Conservation (phyloP, 495 filamentous ascomycete species). For the Daldinia vernicosa region DNA sequence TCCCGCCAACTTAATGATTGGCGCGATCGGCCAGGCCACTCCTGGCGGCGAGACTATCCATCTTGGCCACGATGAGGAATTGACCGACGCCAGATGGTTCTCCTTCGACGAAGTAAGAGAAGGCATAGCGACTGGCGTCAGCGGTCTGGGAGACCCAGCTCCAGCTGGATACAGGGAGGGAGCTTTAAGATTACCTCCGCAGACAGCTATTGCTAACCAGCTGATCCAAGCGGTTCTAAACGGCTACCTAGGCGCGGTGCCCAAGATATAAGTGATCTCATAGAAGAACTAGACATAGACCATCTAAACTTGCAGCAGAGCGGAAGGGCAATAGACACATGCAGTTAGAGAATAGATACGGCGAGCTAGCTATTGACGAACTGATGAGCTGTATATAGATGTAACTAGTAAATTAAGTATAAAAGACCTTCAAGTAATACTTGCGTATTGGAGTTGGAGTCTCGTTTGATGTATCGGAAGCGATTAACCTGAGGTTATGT, state of each 20-base stretch:
- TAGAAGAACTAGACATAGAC: neutral
- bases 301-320: neutral
- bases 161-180: constrained; percentile 77
- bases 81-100: constrained; percentile 91
- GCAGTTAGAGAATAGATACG: neutral
- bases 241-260: constrained; percentile 47
- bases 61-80: constrained; percentile 87
- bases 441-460: neutral
- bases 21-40: constrained; percentile 85
- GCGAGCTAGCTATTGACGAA: neutral
- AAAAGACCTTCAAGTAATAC: neutral
- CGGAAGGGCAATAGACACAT: neutral
- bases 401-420: neutral
- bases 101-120: constrained; percentile 72
- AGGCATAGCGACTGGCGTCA: constrained; percentile 67
- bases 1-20: constrained; percentile 90
- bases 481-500: too few species aligned
- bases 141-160: constrained; percentile 69
- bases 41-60: constrained; percentile 81
- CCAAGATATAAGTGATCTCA: constrained; percentile 50
- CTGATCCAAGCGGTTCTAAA: constrained; percentile 62
- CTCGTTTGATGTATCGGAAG: too few species aligned
- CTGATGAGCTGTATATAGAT: neutral
- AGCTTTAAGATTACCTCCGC: constrained; percentile 73
- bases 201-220: constrained; percentile 83